Conservation (phyloP, 2,329 filamentous ascomycete genomes). For the Arthrobotrys megalospora region DNA sequence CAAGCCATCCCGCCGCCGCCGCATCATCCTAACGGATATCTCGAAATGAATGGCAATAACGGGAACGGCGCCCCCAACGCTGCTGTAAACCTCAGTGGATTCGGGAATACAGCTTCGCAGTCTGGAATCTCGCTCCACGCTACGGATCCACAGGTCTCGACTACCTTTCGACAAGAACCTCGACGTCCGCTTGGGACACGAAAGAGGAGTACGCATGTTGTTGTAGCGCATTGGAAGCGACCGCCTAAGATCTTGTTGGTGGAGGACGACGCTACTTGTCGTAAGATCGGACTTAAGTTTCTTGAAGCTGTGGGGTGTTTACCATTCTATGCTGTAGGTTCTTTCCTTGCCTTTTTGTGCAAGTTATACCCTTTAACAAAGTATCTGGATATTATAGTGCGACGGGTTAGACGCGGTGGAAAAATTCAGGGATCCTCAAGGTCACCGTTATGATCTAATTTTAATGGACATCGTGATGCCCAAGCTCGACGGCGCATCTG, state of each 20-base stretch:
- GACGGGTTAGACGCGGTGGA: slow-evolving; percentile 93
- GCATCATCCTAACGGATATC: slow-evolving; percentile 19
- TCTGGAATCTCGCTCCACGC: slow-evolving; percentile 49
- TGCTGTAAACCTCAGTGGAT: slow-evolving; percentile 43
- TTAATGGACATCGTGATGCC: slow-evolving; percentile 99
- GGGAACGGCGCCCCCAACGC: slow-evolving; percentile 16
- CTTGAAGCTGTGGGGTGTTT: slow-evolving; percentile 76
- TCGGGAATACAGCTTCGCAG: slow-evolving; percentile 53
- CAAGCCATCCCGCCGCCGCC: slow-evolving; percentile 19
- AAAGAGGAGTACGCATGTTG: slow-evolving; percentile 70
- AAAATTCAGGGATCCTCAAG: slow-evolving; percentile 73
- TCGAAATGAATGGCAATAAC: slow-evolving; percentile 46
- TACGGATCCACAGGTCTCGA: slow-evolving; percentile 59
- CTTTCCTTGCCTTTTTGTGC: neutral
- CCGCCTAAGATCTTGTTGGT: slow-evolving; percentile 88
- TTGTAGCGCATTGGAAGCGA: slow-evolving; percentile 75
- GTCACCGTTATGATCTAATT: slow-evolving; percentile 77
- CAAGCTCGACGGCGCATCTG: slow-evolving; percentile 92
- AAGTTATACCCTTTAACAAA: neutral
- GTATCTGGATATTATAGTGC: slow-evolving; percentile 71
- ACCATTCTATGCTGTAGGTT: slow-evolving; percentile 77
- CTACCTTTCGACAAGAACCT: slow-evolving; percentile 50
- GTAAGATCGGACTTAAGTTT: slow-evolving; percentile 79
- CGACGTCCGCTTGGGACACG: slow-evolving; percentile 58
- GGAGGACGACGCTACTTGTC: slow-evolving; percentile 81